Evolutionary conservation across 306 rosid genomes (phyloP).

Genomic region (Dalbergia oliveri): DNA sequence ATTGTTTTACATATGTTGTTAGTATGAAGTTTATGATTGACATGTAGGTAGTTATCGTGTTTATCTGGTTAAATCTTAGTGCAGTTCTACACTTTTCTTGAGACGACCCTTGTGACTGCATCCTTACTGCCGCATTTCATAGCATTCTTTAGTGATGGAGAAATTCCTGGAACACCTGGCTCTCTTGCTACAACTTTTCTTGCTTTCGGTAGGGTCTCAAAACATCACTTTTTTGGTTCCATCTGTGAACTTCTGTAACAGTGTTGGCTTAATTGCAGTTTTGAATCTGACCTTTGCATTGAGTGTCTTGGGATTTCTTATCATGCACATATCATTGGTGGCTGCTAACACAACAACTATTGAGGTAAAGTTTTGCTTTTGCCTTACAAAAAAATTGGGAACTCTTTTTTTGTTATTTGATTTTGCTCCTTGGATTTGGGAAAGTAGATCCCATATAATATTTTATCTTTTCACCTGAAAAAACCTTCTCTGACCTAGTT

Average conservation of each 20-base stretch:
- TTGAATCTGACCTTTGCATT: conserved; percentile 93
- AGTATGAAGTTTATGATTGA: conserved; percentile 18
- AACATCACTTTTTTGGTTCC: conserved; percentile 35
- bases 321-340: conserved; percentile 94
- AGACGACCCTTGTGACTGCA: conserved; percentile 89
- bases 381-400: neutral
- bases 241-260: conserved; percentile 44
- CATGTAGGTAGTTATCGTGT: conserved; percentile 13
- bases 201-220: conserved; percentile 78
- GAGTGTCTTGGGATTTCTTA: conserved; percentile 94
- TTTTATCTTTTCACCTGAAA: conserved; percentile 13
- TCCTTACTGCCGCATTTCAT: conserved; percentile 87
- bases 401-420: conserved; percentile 6
- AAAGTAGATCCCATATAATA: neutral
- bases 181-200: conserved; percentile 98
- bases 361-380: conserved; percentile 66
- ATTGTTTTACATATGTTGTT: neutral
- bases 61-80: conserved; percentile 42
- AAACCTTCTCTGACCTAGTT: conserved; percentile 17
- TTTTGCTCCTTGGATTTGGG: neutral
- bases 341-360: conserved; percentile 92
- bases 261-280: conserved; percentile 60
- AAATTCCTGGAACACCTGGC: conserved; percentile 96
- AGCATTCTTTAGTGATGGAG: conserved; percentile 92
- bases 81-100: conserved; percentile 98